Percentiles rank a stretch among this genome's conserved stretches.
Evolutionary conservation across 768 basidiomycete species (phyloP).

Genomic region (Collybia nuda): DNA sequence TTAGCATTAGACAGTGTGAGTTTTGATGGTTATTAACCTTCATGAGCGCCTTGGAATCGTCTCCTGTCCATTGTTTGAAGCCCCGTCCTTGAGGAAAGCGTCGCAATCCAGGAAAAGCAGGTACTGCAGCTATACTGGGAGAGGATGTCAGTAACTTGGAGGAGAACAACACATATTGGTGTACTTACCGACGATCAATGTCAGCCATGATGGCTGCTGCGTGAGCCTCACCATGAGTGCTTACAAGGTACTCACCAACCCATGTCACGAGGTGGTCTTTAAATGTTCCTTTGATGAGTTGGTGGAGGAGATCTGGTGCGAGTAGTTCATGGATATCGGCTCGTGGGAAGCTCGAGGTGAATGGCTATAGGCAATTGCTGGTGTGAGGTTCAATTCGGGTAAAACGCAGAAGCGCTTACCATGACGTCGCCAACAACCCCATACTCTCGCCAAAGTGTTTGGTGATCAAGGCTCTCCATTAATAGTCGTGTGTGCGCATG

Average conservation of each 20-base stretch:
- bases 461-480: neutral
- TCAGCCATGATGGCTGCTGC: conserved; percentile 29
- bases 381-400: neutral
- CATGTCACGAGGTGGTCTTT: conserved; percentile 1
- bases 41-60: conserved; percentile 33
- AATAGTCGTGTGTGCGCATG: neutral
- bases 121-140: conserved; percentile 20
- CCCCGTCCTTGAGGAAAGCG: conserved; percentile 22
- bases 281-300: conserved; percentile 14
- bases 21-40: conserved; percentile 18
- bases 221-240: conserved; percentile 4
- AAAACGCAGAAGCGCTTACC: neutral
- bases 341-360: conserved; percentile 1
- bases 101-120: conserved; percentile 5
- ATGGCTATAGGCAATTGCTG: conserved; percentile 3
- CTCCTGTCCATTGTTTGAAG: conserved; percentile 32
- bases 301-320: conserved; percentile 24
- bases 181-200: conserved; percentile 27
- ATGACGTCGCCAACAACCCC: conserved; percentile 1
- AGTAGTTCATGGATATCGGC: conserved; percentile 27
- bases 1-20: neutral
- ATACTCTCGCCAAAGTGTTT: conserved; percentile 1
- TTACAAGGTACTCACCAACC: conserved; percentile 25
- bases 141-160: neutral
- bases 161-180: neutral